Conservation (phyloP, 2,329 filamentous ascomycete species). For the Aspergillus bombycis region DNA sequence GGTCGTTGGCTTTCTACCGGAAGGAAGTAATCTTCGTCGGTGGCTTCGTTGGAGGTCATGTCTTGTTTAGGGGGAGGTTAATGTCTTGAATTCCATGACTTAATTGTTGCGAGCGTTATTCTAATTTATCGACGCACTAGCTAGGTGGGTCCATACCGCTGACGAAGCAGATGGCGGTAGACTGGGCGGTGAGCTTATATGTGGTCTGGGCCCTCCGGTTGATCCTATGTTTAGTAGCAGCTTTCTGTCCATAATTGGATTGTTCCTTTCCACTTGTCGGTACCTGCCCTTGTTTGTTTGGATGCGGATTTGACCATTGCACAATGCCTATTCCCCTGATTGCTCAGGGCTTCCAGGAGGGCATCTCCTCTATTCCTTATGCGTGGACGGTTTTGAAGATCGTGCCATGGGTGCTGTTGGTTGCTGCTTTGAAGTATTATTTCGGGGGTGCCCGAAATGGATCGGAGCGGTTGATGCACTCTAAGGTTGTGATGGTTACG, state of each 20-base stretch:
- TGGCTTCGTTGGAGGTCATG: conserved; percentile 37
- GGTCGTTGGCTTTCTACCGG: conserved; percentile 62
- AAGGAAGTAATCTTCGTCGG: conserved; percentile 60
- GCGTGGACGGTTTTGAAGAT: conserved; percentile 56
- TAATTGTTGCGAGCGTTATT: background rate
- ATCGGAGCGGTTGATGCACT: conserved; percentile 84
- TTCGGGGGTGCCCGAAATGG: conserved; percentile 74
- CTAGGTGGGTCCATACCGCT: background rate
- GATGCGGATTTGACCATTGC: background rate
- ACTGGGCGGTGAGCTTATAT: background rate
- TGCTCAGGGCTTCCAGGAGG: conserved; percentile 57
- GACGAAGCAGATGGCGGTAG: background rate
- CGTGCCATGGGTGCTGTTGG: conserved; percentile 54
- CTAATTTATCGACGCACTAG: background rate
- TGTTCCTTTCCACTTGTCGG: background rate
- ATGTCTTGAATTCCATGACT: background rate
- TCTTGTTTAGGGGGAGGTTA: conserved; percentile 18
- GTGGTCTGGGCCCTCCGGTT: background rate
- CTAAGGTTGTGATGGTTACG: conserved; percentile 90
- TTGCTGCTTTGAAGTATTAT: conserved; percentile 71
- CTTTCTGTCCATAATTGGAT: background rate
- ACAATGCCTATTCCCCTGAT: conserved; percentile 66
- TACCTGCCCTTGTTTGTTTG: background rate
- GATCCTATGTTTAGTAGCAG: background rate
- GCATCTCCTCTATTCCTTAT: conserved; percentile 58